A percentile compares a stretch with the other conserved stretches of the same genome.
Conservation (phyloP, 75 land plant genomes). For the Sequoia sempervirens region DNA sequence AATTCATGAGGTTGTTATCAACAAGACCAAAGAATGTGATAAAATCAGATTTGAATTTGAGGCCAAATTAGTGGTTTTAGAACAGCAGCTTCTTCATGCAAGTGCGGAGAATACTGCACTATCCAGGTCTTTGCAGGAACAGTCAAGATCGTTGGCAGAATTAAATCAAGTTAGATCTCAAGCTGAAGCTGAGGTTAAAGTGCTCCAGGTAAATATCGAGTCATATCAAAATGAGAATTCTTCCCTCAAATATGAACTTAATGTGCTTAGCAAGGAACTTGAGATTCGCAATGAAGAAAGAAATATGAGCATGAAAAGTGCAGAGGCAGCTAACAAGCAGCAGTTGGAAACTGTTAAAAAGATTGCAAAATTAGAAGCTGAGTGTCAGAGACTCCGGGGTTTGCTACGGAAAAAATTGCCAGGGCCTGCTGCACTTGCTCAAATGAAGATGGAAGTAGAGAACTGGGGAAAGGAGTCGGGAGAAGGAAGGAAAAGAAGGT, state of each 20-base stretch:
- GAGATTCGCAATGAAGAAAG: conserved; percentile 84
- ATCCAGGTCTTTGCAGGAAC: conserved; percentile 74
- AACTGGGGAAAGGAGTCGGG: conserved; percentile 18
- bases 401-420: conserved; percentile 83
- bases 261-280: conserved; percentile 63
- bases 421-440: conserved; percentile 48
- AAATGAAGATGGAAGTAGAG: conserved; percentile 54
- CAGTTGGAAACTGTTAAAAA: conserved; percentile 78
- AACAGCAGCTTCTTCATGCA: conserved; percentile 46
- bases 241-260: conserved; percentile 70
- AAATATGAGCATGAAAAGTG: conserved; percentile 62
- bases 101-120: conserved; percentile 62
- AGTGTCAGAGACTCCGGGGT: conserved; percentile 83
- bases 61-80: conserved; percentile 49
- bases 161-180: conserved; percentile 54
- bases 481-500: conserved; percentile 14
- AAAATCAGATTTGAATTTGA: conserved; percentile 68
- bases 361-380: conserved; percentile 77
- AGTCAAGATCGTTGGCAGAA: conserved; percentile 45
- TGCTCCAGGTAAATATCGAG: conserved; percentile 49
- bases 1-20: conserved; percentile 56
- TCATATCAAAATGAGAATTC: conserved; percentile 66
- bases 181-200: conserved; percentile 75
- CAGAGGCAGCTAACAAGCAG: conserved; percentile 76
- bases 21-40: conserved; percentile 67